A percentile compares a stretch with the other conserved stretches of the same genome.
Conservation (phyloP, 2,329 filamentous ascomycete genomes). For the Colletotrichum liaoningense region DNA sequence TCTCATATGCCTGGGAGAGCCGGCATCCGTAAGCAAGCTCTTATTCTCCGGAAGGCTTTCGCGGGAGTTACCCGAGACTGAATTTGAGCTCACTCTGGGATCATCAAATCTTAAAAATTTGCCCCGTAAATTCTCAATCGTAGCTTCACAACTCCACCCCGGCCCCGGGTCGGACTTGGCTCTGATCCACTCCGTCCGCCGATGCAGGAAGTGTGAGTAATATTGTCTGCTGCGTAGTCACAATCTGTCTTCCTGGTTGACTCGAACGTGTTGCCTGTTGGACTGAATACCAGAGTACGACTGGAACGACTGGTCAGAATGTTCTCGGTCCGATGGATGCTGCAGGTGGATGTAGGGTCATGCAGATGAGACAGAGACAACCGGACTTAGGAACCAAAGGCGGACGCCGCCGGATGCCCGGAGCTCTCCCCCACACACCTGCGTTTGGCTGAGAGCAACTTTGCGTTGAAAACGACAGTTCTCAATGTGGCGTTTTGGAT, state of each 20-base stretch:
- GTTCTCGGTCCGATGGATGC: not conserved
- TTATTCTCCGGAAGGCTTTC: not conserved
- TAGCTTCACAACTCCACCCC: slow-evolving; percentile 13
- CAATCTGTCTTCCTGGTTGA: not conserved
- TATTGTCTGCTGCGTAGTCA: slow-evolving; percentile 3
- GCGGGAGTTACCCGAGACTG: not conserved
- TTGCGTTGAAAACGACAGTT: not conserved
- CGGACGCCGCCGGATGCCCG: not conserved
- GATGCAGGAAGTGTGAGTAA: slow-evolving; percentile 35
- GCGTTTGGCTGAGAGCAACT: not conserved
- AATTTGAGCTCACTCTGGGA: not conserved
- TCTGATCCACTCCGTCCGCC: slow-evolving; percentile 21
- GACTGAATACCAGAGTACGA: no score
- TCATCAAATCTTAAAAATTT: slow-evolving; percentile 3
- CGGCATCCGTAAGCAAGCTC: not conserved
- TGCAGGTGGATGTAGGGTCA: not conserved
- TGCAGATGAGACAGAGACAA: not conserved
- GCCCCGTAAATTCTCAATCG: not conserved
- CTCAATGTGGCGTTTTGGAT: not conserved
- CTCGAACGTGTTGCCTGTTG: not conserved
- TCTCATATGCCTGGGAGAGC: not conserved
- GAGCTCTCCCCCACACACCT: not conserved
- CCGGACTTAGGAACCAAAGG: not conserved
- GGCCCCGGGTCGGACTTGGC: slow-evolving; percentile 27
- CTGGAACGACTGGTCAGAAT: not conserved